Evolutionary conservation across 225 moss, liverwort and hornwort genomes (phyloP), one percentile per base, ranked within the genome.

Genomic region (Rhytidiadelphus loreus): DNA sequence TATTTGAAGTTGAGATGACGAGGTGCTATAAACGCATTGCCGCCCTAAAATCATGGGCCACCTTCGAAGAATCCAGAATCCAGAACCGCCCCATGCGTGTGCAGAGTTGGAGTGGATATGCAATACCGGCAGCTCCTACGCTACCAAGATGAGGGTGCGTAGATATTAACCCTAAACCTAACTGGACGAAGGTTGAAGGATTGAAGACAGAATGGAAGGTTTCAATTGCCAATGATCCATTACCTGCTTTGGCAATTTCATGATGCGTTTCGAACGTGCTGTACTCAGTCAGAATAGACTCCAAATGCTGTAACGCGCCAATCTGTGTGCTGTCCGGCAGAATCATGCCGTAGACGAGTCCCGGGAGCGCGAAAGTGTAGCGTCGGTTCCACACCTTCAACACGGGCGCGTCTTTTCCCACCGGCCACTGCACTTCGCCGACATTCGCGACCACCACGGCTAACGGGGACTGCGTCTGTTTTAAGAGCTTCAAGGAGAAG

Each of bases 401-500:
- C 13, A 92, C 95, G 1, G 96, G 98, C 12, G 94, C 98, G 58
- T 98, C 98, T 78, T 96, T 96, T 11, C 96, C 96, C 8, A 98
- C 89, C 8, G 98, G 98, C 98, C 98, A 98, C 61, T 98, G 96
- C 23, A 98, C 93, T 83, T 96, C 96, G 17, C 95, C 95, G 7
- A 98, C 96, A 79, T 70, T 94, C 4, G 96, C 98, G 24, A 98
- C 94, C 53, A 96, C 82, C 16, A 94, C 94, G 33, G 96, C 98
- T 32, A 98, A 75, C 5, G 93, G 93, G 15, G 96, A 95, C 62
- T 92, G 88, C 19, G 92, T 52, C 87, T 98, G 98, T 79, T 95
- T 96, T 64, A 95, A 76, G 16, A 98, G 75, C 33, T 95, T 93
- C 50, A 98, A 87, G 5, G 96, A 88, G n/a, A 98, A 95, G 19